A percentile compares a stretch with the other conserved stretches of the same genome.
phyloP scores from a whole-genome alignment of 257 asterid genomes.

The Nicotiana attenuata region DNA sequence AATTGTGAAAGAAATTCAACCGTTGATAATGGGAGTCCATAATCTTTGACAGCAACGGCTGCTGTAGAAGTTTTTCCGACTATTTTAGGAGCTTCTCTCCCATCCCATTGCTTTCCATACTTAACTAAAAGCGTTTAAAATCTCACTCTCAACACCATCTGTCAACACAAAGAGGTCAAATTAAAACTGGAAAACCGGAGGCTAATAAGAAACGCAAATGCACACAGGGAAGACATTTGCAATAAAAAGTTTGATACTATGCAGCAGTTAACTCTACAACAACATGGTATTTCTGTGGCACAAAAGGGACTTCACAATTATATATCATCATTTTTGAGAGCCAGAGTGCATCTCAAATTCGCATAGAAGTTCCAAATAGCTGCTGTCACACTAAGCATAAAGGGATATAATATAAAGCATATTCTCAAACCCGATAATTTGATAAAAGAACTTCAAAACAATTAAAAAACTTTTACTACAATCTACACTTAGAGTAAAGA shows the following conservation, averaged over 20 bases:
- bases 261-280: neutral
- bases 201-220: neutral
- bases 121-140: conserved; percentile 43
- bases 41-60: too few species aligned
- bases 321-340: neutral
- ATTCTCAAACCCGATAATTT: neutral
- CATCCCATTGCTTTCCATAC: conserved; percentile 86
- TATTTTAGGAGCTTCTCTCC: conserved; percentile 27
- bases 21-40: too few species aligned
- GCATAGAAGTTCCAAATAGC: neutral
- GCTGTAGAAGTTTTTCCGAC: too few species aligned
- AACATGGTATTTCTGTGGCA: neutral
- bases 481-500: too few species aligned
- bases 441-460: neutral
- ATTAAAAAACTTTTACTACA: neutral
- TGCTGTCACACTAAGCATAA: neutral
- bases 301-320: neutral
- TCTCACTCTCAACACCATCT: conserved; percentile 43
- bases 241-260: neutral
- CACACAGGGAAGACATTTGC: neutral
- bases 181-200: too few species aligned
- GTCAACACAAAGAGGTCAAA: conserved; percentile 9
- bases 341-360: neutral
- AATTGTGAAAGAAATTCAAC: too few species aligned
- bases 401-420: neutral